phyloP scores from a whole-genome alignment of 164 flowering plant genomes.

The Houttuynia cordata region DNA sequence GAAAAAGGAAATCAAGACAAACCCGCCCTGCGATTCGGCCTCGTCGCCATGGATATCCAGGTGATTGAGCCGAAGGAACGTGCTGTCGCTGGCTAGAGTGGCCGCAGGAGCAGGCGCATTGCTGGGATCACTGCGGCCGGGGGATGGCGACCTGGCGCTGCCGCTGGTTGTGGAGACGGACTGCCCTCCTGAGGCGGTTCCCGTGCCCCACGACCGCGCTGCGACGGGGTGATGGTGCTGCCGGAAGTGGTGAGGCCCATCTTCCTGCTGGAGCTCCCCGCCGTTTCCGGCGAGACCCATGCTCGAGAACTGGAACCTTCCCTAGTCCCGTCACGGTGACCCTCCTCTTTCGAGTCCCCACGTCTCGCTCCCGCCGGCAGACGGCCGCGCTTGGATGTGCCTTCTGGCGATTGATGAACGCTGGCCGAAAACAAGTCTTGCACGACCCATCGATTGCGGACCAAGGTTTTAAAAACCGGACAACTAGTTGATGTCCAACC shows the following conservation, averaged over 20 bases:
- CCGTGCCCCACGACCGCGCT: conserved; percentile 53
- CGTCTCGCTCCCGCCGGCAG: too few relatives aligned
- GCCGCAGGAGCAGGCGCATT: conserved; percentile 60
- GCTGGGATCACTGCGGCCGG: conserved; percentile 12
- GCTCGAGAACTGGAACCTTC: too few relatives aligned
- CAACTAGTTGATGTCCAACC: too few relatives aligned
- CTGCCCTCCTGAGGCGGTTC: conserved; percentile 44
- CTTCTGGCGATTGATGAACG: too few relatives aligned
- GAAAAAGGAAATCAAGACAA: not conserved
- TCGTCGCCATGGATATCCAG: conserved; percentile 73
- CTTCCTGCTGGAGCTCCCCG: not conserved
- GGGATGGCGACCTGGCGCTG: conserved; percentile 66
- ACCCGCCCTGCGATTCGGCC: conserved; percentile 47
- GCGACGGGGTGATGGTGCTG: conserved; percentile 1
- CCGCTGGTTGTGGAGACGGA: conserved; percentile 82
- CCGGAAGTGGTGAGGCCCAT: not conserved
- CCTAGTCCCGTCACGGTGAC: too few relatives aligned
- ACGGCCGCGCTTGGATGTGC: too few relatives aligned
- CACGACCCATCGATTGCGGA: too few relatives aligned
- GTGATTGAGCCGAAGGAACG: conserved; percentile 45
- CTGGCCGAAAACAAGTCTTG: too few relatives aligned
- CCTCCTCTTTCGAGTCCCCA: too few relatives aligned
- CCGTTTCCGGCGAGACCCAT: too few relatives aligned
- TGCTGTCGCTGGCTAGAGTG: conserved; percentile 54
- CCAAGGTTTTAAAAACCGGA: too few relatives aligned